Conservation (phyloP, 768 basidiomycete species). For the Sarcodon sp. region DNA sequence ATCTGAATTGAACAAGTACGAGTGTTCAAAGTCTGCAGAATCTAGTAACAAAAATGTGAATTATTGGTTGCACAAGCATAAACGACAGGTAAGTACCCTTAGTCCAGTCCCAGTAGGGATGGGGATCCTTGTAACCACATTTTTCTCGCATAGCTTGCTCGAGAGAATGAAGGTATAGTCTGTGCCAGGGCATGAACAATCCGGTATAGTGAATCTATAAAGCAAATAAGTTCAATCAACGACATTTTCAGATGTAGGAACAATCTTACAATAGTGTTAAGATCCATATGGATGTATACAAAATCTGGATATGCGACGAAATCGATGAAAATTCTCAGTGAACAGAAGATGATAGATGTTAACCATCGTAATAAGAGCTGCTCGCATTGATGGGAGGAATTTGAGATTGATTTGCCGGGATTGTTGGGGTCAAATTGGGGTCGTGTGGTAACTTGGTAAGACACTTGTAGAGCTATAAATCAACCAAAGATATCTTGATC, state of each 20-base stretch:
- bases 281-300: slow-evolving; percentile 14
- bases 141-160: slow-evolving; percentile 9
- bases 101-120: slow-evolving; percentile 19
- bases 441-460: background rate
- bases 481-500: background rate
- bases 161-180: slow-evolving; percentile 10
- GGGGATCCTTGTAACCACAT: slow-evolving; percentile 11
- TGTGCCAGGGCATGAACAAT: slow-evolving; percentile 16
- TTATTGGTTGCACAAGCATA: background rate
- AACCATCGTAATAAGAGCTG: slow-evolving; percentile 1
- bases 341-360: background rate
- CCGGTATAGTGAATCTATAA: slow-evolving; percentile 12
- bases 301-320: slow-evolving; percentile 3
- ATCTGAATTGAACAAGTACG: slow-evolving; percentile 12
- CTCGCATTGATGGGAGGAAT: background rate
- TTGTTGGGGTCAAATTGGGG: background rate
- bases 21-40: slow-evolving; percentile 10
- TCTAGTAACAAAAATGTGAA: slow-evolving; percentile 4
- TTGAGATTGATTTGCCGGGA: background rate
- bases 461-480: background rate
- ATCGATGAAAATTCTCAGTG: background rate
- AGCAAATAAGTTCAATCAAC: background rate
- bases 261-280: slow-evolving; percentile 8
- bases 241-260: background rate
- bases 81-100: slow-evolving; percentile 6